Conservation (phyloP, 73 alveolate species). For the Paramecium octaurelia region DNA sequence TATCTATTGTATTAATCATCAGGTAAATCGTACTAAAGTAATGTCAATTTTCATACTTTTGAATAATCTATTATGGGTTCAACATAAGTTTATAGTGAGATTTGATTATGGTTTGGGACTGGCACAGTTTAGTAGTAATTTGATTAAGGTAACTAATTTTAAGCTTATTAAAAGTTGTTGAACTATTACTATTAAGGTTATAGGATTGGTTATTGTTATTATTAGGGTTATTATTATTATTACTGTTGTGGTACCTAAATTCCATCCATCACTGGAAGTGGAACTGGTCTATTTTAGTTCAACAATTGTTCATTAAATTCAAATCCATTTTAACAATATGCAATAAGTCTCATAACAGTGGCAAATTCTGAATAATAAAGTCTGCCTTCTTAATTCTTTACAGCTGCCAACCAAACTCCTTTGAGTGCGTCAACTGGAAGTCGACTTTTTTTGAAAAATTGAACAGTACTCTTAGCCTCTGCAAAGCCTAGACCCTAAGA, state of each 20-base stretch:
- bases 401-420: not conserved
- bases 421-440: not conserved
- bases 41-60: not conserved
- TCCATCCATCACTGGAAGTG: constrained; percentile 19
- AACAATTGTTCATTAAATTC: not conserved
- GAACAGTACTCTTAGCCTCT: not conserved
- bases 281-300: not conserved
- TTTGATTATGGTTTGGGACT: not conserved
- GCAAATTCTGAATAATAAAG: not conserved
- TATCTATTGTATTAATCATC: not conserved
- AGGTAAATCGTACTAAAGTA: not conserved
- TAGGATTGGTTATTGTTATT: not conserved
- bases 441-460: constrained; percentile 28
- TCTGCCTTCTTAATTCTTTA: not conserved
- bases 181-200: not conserved
- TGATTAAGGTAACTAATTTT: not conserved
- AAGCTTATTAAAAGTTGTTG: not conserved
- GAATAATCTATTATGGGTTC: not conserved
- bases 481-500: constrained; percentile 12
- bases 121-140: not conserved
- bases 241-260: not conserved
- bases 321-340: constrained; percentile 29
- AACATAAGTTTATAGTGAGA: not conserved
- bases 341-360: not conserved
- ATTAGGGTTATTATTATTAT: not conserved